Percentiles rank a stretch among this genome's conserved stretches.
Conservation (phyloP, 495 filamentous ascomycete species). For the Aspergillus ostianus region DNA sequence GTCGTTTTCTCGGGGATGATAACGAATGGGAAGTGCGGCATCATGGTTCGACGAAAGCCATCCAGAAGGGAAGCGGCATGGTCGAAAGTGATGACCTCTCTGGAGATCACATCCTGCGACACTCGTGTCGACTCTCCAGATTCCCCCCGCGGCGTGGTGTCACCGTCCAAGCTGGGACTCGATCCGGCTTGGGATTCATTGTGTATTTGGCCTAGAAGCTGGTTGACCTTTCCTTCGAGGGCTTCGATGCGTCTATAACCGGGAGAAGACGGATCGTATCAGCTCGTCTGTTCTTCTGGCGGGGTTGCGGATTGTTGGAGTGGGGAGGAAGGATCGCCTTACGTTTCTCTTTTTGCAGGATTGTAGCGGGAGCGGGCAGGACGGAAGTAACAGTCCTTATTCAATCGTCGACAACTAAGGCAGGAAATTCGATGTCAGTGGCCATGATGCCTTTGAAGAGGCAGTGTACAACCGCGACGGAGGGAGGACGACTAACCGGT, state of each 20-base stretch:
- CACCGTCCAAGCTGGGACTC: not conserved
- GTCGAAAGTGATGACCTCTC: conserved; percentile 18
- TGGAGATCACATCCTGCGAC: conserved; percentile 22
- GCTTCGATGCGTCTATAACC: conserved; percentile 3
- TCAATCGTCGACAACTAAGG: conserved; percentile 15
- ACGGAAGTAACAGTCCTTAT: conserved; percentile 18
- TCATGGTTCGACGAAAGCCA: conserved; percentile 14
- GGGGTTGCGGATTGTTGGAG: not conserved
- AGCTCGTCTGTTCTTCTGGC: not conserved
- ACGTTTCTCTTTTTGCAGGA: not conserved
- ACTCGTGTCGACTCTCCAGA: not conserved
- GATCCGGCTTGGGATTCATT: not conserved
- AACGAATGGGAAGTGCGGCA: conserved; percentile 37
- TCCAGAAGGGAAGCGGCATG: conserved; percentile 25
- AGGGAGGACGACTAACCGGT: conserved; percentile 4
- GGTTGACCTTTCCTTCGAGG: conserved; percentile 21
- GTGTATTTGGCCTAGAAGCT: conserved; percentile 10
- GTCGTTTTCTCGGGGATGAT: conserved; percentile 21
- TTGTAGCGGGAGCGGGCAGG: conserved; percentile 1
- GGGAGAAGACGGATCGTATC: not conserved
- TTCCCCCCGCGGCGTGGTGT: not conserved
- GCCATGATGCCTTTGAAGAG: not conserved
- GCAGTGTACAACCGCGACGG: not conserved
- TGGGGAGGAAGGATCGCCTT: not conserved
- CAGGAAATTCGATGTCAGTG: not conserved